phyloP scores from a whole-genome alignment of 2,329 filamentous ascomycete species.

The Thelonectria rubi region DNA sequence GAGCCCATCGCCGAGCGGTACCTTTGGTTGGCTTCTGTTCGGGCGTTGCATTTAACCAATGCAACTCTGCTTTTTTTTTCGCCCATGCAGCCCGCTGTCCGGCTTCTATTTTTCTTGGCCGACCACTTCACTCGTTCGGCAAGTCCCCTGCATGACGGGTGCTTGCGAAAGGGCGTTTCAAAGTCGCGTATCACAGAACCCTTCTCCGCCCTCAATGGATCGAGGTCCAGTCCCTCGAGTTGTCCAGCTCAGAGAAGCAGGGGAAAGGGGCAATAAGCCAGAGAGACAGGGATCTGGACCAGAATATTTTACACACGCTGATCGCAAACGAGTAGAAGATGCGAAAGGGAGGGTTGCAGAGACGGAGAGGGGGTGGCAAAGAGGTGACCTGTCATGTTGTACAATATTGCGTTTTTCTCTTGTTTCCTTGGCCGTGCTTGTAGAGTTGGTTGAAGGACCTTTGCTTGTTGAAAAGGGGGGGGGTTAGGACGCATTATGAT shows the following conservation, averaged over 20 bases:
- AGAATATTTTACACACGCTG: conserved; percentile 24
- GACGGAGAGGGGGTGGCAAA: conserved; percentile 28
- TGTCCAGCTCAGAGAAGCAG: conserved; percentile 8
- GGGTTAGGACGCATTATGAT: conserved; percentile 29
- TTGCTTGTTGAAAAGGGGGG: conserved; percentile 14
- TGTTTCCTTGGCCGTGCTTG: conserved; percentile 8
- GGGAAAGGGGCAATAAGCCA: conserved; percentile 3
- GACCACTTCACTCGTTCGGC: conserved; percentile 25
- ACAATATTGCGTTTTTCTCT: conserved; percentile 32
- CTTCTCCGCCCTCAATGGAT: background rate
- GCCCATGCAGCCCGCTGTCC: background rate
- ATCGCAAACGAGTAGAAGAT: conserved; percentile 29
- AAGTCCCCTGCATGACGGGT: conserved; percentile 32
- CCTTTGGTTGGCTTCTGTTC: conserved; percentile 12
- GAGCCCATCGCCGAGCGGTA: background rate
- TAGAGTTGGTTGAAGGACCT: conserved; percentile 20
- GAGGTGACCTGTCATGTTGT: conserved; percentile 36
- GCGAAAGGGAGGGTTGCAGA: conserved; percentile 25
- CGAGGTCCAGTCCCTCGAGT: no score
- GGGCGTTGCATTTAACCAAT: conserved; percentile 20
- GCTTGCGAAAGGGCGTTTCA: conserved; percentile 16
- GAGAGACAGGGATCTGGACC: conserved; percentile 5
- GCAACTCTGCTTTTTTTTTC: conserved; percentile 14
- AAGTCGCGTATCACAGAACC: conserved; percentile 10
- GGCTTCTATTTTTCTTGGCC: conserved; percentile 9